Percentiles rank a stretch among this genome's conserved stretches.
Evolutionary conservation across 345 rosid species (phyloP).

Genomic region (Erodium maritimum): DNA sequence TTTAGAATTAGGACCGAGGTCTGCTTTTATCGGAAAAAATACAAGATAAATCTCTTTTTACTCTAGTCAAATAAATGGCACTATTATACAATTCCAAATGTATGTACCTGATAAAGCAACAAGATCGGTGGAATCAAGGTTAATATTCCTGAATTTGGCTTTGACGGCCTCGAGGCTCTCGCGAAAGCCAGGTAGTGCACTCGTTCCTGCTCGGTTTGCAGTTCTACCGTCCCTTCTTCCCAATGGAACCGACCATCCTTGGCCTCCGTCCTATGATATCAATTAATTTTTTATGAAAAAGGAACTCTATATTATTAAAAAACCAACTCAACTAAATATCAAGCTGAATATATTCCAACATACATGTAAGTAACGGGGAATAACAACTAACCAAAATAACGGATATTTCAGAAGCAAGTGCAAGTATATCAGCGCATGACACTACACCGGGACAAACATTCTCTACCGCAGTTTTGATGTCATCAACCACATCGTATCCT

Average conservation of each 20-base stretch:
- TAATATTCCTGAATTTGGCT: constrained; percentile 5
- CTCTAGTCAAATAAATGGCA: no score
- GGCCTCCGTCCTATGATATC: constrained; percentile 8
- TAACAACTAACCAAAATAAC: constrained; percentile 17
- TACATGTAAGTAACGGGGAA: not conserved
- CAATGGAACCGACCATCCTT: constrained; percentile 11
- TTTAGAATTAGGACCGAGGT: not conserved
- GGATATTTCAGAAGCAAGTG: constrained; percentile 32
- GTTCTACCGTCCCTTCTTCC: constrained; percentile 14
- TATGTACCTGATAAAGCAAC: constrained; percentile 19
- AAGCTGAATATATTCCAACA: constrained; percentile 16
- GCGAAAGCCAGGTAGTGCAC: constrained; percentile 6
- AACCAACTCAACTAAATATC: no score
- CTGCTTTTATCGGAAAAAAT: no score
- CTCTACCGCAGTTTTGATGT: constrained; percentile 44
- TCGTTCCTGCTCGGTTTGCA: constrained; percentile 7
- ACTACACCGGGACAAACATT: constrained; percentile 30
- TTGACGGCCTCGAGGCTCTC: not conserved
- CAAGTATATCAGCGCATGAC: constrained; percentile 45
- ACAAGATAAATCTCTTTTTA: no score
- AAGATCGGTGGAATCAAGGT: constrained; percentile 18
- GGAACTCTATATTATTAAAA: constrained; percentile 14
- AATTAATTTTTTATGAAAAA: constrained; percentile 14
- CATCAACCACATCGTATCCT: constrained; percentile 31
- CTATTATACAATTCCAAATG: no score